Evolutionary conservation across 768 basidiomycete genomes (phyloP), one percentile per base, ranked within the genome.

Genomic region (Pleurotus platypus): DNA sequence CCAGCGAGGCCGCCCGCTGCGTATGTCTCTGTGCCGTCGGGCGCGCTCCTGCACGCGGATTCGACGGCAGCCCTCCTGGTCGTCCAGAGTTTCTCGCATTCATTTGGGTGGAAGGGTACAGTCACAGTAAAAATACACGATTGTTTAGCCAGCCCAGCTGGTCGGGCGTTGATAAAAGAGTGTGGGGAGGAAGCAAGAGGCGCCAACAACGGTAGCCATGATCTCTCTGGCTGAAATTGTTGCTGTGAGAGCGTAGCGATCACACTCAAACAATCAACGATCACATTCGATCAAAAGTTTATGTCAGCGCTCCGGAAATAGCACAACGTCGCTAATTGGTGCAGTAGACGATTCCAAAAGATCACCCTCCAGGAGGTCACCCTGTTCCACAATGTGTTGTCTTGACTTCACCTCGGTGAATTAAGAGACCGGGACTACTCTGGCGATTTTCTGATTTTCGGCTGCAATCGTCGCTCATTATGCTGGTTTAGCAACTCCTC

Each of bases 1-100:
- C 42, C 30, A 22, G 56, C 38, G 38, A 56, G 57, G 48, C 49
- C 57, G 37, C 56, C 57, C 42, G 57, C 55, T 20, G 49, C 45
- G 35, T 55, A 30, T 16, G 57, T 68, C 1, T 58, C 62, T 45
- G 43, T 2, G 43, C 6, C 11, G 38, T n/a, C 2, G 75, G 72
- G 56, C 75, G 76, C 49, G 76, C 67, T 30, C 71, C 70, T 13
- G 75, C 77, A 51, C 62, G 69, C 35, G 73, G 75, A 58, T 58
- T 73, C 43, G 70, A 66, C 42, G 78, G 78, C 37, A 79, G 69
- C 40, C 78, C 76, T 18, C 63, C 62, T 40, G 66, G 56, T 38
- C 64, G 62, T 50, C 58, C 59, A 46, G 62, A 58, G 57, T 9
- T 63, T 59, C 49, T 64, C 59, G 60, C 59, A 48, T 58, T 57